These are phyloP conservation scores for Talaromyces proteolyticus DNA, from an alignment of 495 filamentous ascomycete genomes.

Conservation along the genomic window DNA sequence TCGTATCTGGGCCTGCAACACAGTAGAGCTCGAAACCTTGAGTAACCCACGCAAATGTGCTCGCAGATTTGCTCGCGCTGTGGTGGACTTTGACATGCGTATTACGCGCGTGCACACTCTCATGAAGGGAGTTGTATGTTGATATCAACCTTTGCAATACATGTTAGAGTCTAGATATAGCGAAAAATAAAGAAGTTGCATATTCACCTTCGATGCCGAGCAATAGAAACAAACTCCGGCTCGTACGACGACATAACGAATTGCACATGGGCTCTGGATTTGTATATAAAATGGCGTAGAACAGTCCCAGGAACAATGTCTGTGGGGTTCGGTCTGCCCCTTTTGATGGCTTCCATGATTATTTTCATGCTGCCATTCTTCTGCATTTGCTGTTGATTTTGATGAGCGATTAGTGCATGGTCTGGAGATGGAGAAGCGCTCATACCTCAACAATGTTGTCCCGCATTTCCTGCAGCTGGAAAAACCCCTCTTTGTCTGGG, in stretches of 20 bases:
- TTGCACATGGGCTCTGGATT: slow-evolving; percentile 87
- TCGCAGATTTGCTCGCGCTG: slow-evolving; percentile 62
- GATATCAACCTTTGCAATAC: slow-evolving; percentile 60
- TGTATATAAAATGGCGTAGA: slow-evolving; percentile 89
- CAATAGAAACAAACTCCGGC: slow-evolving; percentile 59
- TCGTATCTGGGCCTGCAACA: slow-evolving; percentile 73
- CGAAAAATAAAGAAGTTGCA: not conserved
- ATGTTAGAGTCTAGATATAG: not conserved
- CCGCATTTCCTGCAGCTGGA: slow-evolving; percentile 79
- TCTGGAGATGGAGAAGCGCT: not conserved
- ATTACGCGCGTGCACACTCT: slow-evolving; percentile 75
- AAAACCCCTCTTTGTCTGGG: slow-evolving; percentile 88
- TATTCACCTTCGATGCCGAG: slow-evolving; percentile 58
- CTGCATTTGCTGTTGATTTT: slow-evolving; percentile 52
- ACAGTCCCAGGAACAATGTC: slow-evolving; percentile 76
- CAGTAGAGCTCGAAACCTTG: slow-evolving; percentile 91
- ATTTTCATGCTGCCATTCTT: slow-evolving; percentile 68
- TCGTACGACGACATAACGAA: slow-evolving; percentile 84
- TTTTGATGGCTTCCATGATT: slow-evolving; percentile 64
- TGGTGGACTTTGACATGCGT: slow-evolving; percentile 82
- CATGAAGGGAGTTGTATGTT: slow-evolving; percentile 78
- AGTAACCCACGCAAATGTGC: slow-evolving; percentile 84
- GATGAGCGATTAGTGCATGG: not conserved
- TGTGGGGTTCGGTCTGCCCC: slow-evolving; percentile 61
- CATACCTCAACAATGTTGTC: slow-evolving; percentile 64